Evolutionary conservation across 805 yeast genomes (phyloP).

Genomic region (Saccharomyces mikatae): DNA sequence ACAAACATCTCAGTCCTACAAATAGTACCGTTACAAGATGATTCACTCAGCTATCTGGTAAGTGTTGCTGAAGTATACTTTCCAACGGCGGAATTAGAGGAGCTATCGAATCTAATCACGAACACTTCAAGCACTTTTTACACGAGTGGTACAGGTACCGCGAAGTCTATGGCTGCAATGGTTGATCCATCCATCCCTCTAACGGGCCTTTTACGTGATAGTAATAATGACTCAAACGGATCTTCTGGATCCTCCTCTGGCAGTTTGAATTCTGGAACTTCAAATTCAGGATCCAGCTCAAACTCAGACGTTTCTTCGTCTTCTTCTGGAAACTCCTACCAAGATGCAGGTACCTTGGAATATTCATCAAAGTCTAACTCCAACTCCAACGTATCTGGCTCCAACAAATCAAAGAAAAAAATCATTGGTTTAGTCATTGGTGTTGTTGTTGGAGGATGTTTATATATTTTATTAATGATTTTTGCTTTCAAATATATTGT

Average conservation of each 20-base stretch:
- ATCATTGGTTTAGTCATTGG: constrained; percentile 80
- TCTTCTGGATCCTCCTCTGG: constrained; percentile 60
- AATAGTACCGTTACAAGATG: constrained; percentile 66
- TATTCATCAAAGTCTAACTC: constrained; percentile 12
- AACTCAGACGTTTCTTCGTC: constrained; percentile 5
- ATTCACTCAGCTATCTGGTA: constrained; percentile 53
- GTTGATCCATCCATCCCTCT: constrained; percentile 46
- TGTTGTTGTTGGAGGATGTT: constrained; percentile 65
- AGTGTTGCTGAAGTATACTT: constrained; percentile 86
- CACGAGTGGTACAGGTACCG: constrained; percentile 47
- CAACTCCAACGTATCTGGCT: constrained; percentile 7
- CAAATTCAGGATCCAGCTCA: not conserved
- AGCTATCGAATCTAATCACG: constrained; percentile 47
- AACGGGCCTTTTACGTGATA: constrained; percentile 17
- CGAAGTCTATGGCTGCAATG: constrained; percentile 50
- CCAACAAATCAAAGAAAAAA: constrained; percentile 33
- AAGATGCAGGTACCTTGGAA: constrained; percentile 16
- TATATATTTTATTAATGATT: constrained; percentile 55
- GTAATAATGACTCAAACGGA: constrained; percentile 66
- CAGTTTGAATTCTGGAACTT: constrained; percentile 21
- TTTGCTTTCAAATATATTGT: constrained; percentile 45
- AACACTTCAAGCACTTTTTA: constrained; percentile 53
- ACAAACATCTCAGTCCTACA: constrained; percentile 55
- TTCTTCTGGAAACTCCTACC: constrained; percentile 4
- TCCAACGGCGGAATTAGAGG: constrained; percentile 45